Evolutionary conservation across 805 yeast genomes (phyloP).

Genomic region (Barnettozyma vustinii): DNA sequence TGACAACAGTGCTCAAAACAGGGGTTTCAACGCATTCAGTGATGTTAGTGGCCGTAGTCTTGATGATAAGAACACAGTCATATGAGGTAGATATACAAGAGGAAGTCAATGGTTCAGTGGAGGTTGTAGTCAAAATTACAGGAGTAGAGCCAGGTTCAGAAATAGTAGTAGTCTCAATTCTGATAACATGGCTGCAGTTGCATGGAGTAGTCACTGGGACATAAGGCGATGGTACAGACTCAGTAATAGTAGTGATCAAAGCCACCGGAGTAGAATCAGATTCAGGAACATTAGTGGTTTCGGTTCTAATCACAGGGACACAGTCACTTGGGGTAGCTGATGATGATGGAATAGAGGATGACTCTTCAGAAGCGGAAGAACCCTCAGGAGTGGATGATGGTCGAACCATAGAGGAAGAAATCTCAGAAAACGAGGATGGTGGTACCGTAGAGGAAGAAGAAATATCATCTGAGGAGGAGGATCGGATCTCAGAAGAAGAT

Average conservation of each 20-base stretch:
- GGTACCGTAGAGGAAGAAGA: neutral
- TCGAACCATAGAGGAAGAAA: neutral
- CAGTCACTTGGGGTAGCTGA: neutral
- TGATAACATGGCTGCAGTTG: neutral
- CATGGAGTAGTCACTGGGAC: no score
- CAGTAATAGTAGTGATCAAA: neutral
- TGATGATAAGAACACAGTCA: conserved; percentile 1
- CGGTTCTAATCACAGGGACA: neutral
- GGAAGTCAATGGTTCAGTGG: neutral
- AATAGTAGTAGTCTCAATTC: neutral
- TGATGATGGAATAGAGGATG: neutral
- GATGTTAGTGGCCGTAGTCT: neutral
- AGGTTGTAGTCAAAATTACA: neutral
- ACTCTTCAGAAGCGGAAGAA: neutral
- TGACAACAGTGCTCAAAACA: neutral
- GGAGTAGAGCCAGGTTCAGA: neutral
- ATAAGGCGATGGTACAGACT: neutral
- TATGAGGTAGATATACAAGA: neutral
- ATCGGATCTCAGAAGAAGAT: neutral
- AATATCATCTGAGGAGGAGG: neutral
- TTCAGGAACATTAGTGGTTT: neutral
- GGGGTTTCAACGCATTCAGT: neutral
- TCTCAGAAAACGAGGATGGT: neutral
- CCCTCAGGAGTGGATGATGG: neutral
- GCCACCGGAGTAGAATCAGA: neutral